Percentiles rank a stretch among this genome's conserved stretches.
Conservation (phyloP, 2,329 filamentous ascomycete species). For the Aspergillus pseudonomiae region DNA sequence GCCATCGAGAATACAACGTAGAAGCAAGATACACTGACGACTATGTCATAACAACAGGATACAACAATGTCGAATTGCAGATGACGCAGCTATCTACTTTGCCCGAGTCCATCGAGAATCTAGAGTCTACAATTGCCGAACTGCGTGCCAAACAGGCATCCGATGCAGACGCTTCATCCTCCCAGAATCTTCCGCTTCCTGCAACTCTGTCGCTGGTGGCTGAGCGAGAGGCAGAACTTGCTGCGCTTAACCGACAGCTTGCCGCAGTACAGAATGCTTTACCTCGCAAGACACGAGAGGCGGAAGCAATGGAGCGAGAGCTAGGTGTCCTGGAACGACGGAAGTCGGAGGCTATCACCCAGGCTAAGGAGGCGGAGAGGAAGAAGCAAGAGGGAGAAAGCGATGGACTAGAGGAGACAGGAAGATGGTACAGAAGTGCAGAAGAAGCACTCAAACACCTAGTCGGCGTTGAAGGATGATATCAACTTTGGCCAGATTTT, state of each 20-base stretch:
- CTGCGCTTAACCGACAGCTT: slow-evolving; percentile 46
- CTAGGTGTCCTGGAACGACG: slow-evolving; percentile 46
- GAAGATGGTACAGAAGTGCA: slow-evolving; percentile 48
- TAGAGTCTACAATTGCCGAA: slow-evolving; percentile 53
- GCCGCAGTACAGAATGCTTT: slow-evolving; percentile 47
- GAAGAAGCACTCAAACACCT: slow-evolving; percentile 46
- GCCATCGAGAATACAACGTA: not conserved
- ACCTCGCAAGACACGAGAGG: slow-evolving; percentile 47
- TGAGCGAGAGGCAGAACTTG: slow-evolving; percentile 45
- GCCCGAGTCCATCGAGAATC: slow-evolving; percentile 54
- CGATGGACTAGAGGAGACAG: slow-evolving; percentile 50
- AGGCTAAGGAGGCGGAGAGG: slow-evolving; percentile 50
- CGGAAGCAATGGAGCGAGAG: slow-evolving; percentile 50
- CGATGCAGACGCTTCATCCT: slow-evolving; percentile 58
- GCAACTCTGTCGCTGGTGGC: slow-evolving; percentile 44
- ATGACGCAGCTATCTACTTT: slow-evolving; percentile 54
- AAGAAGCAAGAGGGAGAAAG: slow-evolving; percentile 49
- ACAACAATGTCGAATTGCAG: slow-evolving; percentile 58
- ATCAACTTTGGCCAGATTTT: not conserved
- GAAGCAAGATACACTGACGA: not conserved
- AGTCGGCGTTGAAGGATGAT: slow-evolving; percentile 35
- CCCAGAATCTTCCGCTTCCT: slow-evolving; percentile 44
- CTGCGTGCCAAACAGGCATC: slow-evolving; percentile 61
- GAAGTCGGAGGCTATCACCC: slow-evolving; percentile 48
- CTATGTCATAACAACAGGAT: slow-evolving; percentile 41